A percentile compares a stretch with the other conserved stretches of the same genome.
Evolutionary conservation across 352 stramenopile genomes (phyloP).

Genomic region (Pythium plurisporium): DNA sequence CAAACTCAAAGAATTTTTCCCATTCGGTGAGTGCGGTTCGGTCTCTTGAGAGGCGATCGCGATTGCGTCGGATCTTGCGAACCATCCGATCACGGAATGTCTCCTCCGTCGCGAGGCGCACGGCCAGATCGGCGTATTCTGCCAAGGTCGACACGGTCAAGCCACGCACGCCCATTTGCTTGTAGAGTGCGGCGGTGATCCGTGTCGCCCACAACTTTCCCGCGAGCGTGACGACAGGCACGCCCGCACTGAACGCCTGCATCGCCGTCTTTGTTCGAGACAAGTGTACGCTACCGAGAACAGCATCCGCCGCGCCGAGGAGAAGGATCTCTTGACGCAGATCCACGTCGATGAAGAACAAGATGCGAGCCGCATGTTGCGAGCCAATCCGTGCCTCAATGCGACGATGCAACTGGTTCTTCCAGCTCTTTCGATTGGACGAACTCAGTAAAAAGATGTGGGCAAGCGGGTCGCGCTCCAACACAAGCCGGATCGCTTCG

Average conservation of each 20-base stretch:
- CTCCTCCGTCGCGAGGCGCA: slow-evolving; percentile 44
- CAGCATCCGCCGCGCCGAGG: slow-evolving; percentile 46
- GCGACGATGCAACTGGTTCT: slow-evolving; percentile 39
- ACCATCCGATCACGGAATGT: slow-evolving; percentile 44
- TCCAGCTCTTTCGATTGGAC: slow-evolving; percentile 52
- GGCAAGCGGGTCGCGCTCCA: slow-evolving; percentile 40
- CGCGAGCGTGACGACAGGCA: slow-evolving; percentile 60
- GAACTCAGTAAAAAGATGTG: slow-evolving; percentile 57
- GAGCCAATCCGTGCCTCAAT: slow-evolving; percentile 30
- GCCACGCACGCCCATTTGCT: slow-evolving; percentile 56
- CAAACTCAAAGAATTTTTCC: slow-evolving; percentile 62
- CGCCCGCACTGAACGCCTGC: slow-evolving; percentile 51
- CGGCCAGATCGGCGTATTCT: slow-evolving; percentile 46
- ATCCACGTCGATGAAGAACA: slow-evolving; percentile 62
- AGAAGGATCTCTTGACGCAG: slow-evolving; percentile 47
- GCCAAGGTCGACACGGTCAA: slow-evolving; percentile 40
- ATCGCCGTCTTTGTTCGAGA: slow-evolving; percentile 44
- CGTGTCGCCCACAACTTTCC: slow-evolving; percentile 58
- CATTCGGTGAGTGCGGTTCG: slow-evolving; percentile 48
- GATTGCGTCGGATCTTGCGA: slow-evolving; percentile 35
- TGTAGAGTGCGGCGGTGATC: slow-evolving; percentile 61
- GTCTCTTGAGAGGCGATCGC: slow-evolving; percentile 41
- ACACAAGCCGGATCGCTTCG: slow-evolving; percentile 35
- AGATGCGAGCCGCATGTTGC: slow-evolving; percentile 28
- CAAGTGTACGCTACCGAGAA: slow-evolving; percentile 54